Percentiles rank a stretch among this genome's conserved stretches.
Evolutionary conservation across 257 asterid genomes (phyloP).

Genomic region (Haberlea rhodopensis): DNA sequence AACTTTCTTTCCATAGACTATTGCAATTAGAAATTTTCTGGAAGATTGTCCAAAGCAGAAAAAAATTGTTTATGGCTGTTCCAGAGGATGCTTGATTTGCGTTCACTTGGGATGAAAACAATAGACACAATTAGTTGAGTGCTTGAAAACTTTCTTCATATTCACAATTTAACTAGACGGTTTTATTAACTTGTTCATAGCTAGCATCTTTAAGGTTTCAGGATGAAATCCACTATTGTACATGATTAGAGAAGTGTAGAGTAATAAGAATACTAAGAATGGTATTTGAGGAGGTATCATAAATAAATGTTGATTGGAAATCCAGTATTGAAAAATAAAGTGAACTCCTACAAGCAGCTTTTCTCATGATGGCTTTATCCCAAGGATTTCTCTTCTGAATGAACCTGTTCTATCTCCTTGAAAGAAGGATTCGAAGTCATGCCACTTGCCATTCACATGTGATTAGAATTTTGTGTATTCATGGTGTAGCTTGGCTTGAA

Average conservation of each 20-base stretch:
- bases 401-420: background rate
- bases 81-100: slow-evolving; percentile 1
- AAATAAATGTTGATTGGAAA: background rate
- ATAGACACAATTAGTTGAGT: background rate
- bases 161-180: background rate
- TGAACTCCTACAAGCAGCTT: background rate
- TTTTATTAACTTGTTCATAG: background rate
- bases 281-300: background rate
- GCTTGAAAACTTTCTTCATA: background rate
- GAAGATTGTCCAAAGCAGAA: too few species aligned
- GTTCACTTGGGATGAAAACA: background rate
- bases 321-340: background rate
- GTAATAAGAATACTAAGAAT: background rate
- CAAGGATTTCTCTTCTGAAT: background rate
- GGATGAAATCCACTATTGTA: background rate
- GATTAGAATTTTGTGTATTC: background rate
- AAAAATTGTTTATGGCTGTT: slow-evolving; percentile 1
- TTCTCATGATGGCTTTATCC: background rate
- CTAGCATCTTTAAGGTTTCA: background rate
- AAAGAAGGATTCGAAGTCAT: background rate
- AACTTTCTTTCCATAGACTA: background rate
- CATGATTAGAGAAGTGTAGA: background rate
- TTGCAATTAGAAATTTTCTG: background rate
- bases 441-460: background rate
- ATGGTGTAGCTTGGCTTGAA: background rate